A percentile compares a stretch with the other conserved stretches of the same genome.
Conservation (phyloP, 1,284 basidiomycete genomes). For the Moniliophthora roreri region DNA sequence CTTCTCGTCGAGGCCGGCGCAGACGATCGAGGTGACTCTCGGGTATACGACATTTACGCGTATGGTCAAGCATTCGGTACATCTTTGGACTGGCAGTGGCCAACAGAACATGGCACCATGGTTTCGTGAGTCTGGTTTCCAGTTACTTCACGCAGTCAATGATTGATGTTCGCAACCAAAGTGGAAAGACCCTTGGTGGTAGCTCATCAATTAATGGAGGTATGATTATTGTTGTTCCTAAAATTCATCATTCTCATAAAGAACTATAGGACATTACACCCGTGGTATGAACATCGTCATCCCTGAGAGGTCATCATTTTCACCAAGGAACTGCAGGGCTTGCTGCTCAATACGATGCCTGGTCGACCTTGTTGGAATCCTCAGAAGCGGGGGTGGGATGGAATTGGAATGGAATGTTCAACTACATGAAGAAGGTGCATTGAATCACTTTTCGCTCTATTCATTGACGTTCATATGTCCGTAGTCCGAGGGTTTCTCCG, state of each 20-base stretch:
- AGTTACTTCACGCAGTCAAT: conserved; percentile 1
- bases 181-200: conserved; percentile 61
- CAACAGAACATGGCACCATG: conserved; percentile 47
- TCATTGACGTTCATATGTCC: too few species aligned
- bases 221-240: too few species aligned
- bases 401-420: conserved; percentile 55
- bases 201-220: conserved; percentile 62
- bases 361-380: conserved; percentile 48
- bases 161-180: conserved; percentile 14
- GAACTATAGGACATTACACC: conserved; percentile 55
- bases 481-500: conserved; percentile 53
- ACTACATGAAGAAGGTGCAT: conserved; percentile 51
- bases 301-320: neutral
- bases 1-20: conserved; percentile 59
- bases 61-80: conserved; percentile 48
- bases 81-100: conserved; percentile 49
- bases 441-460: neutral
- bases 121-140: conserved; percentile 47
- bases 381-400: conserved; percentile 49
- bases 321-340: conserved; percentile 15
- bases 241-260: too few species aligned
- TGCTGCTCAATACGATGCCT: conserved; percentile 55
- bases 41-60: conserved; percentile 48
- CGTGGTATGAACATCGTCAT: conserved; percentile 33
- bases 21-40: conserved; percentile 44